phyloP scores from a whole-genome alignment of 768 basidiomycete species.

The Leucosporidium scottii region DNA sequence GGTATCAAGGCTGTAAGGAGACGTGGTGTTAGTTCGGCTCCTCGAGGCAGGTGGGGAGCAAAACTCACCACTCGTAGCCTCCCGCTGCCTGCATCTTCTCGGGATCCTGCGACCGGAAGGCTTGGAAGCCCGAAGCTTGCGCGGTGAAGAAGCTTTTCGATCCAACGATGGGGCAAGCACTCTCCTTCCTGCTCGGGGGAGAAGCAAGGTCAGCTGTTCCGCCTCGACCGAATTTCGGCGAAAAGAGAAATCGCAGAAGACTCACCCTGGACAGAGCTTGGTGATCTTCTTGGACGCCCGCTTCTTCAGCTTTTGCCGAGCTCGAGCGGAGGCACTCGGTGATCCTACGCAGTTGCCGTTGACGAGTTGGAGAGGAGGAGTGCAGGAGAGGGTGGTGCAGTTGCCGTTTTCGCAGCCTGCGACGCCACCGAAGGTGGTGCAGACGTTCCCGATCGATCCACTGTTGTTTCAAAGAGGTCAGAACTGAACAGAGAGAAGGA shows the following conservation, averaged over 20 bases:
- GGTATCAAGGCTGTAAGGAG: slow-evolving; percentile 11
- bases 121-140: background rate
- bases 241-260: background rate
- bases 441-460: slow-evolving; percentile 19
- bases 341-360: slow-evolving; percentile 21
- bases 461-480: background rate
- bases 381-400: slow-evolving; percentile 16
- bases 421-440: slow-evolving; percentile 7
- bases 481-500: background rate
- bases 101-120: background rate
- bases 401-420: slow-evolving; percentile 3
- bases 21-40: background rate
- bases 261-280: slow-evolving; percentile 23
- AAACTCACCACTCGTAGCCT: slow-evolving; percentile 5
- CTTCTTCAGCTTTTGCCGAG: slow-evolving; percentile 15
- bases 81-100: background rate
- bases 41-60: background rate
- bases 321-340: background rate
- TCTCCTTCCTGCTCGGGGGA: background rate
- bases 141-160: background rate
- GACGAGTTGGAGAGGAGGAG: background rate
- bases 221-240: background rate
- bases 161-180: slow-evolving; percentile 27
- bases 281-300: background rate
- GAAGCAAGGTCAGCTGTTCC: background rate